Evolutionary conservation across 2,329 filamentous ascomycete species (phyloP).

Genomic region (Phaeosphaeria sp.): DNA sequence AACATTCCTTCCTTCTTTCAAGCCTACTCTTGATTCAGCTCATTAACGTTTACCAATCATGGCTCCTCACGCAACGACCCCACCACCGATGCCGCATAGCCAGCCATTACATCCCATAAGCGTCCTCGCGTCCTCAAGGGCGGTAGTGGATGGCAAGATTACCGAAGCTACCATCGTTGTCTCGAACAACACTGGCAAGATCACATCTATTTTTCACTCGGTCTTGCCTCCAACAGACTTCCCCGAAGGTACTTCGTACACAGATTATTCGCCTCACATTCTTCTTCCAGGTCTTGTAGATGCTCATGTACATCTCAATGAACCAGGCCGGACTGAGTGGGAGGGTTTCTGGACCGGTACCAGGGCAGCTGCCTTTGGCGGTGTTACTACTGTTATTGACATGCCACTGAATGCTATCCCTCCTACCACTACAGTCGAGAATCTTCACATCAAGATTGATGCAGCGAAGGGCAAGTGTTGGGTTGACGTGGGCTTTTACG

Average conservation of each 20-base stretch:
- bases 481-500: slow-evolving; percentile 99
- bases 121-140: slow-evolving; percentile 83
- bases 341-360: slow-evolving; percentile 97
- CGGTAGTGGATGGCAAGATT: slow-evolving; percentile 77
- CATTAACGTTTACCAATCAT: slow-evolving; percentile 26
- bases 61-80: slow-evolving; percentile 47
- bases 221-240: slow-evolving; percentile 80
- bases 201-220: slow-evolving; percentile 74
- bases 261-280: slow-evolving; percentile 83
- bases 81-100: slow-evolving; percentile 35
- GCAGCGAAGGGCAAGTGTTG: slow-evolving; percentile 89
- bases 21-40: slow-evolving; percentile 7
- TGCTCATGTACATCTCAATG: slow-evolving; percentile 96
- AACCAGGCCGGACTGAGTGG: slow-evolving; percentile 97
- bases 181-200: slow-evolving; percentile 81
- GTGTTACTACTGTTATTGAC: slow-evolving; percentile 94
- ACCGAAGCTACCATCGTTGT: slow-evolving; percentile 84
- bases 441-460: slow-evolving; percentile 82
- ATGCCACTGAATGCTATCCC: slow-evolving; percentile 98
- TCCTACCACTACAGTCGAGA: slow-evolving; percentile 86
- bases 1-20: slow-evolving; percentile 9
- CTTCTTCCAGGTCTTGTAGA: slow-evolving; percentile 92
- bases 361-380: slow-evolving; percentile 89
- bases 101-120: slow-evolving; percentile 59
- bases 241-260: slow-evolving; percentile 73